These are phyloP conservation scores for Paralagenidium karlingii DNA, from an alignment of 352 stramenopile species.

Conservation along the genomic window DNA sequence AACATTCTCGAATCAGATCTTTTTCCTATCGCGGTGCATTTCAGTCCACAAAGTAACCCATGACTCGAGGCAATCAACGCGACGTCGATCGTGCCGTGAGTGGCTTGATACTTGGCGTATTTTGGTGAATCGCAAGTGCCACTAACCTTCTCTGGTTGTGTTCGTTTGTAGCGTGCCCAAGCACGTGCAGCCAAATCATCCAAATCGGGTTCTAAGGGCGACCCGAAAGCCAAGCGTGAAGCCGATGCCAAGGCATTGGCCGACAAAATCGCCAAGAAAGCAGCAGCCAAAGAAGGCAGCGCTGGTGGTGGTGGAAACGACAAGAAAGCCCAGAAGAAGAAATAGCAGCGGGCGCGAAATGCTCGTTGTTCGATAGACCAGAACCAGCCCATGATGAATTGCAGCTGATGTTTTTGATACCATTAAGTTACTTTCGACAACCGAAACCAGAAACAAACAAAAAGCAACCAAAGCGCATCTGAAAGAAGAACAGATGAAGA, in stretches of 20 bases:
- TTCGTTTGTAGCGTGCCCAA: conserved; percentile 42
- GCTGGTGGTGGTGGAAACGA: too few species aligned
- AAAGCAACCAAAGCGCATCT: too few species aligned
- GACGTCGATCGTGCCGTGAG: conserved; percentile 57
- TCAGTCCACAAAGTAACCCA: conserved; percentile 6
- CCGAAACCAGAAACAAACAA: too few species aligned
- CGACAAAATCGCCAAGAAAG: conserved; percentile 73
- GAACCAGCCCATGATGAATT: too few species aligned
- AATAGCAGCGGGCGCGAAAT: too few species aligned
- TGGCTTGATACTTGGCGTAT: background rate
- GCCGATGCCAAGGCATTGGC: conserved; percentile 65
- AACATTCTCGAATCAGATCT: background rate
- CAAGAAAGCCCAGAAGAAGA: too few species aligned
- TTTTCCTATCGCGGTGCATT: background rate
- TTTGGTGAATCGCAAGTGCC: background rate
- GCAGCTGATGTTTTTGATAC: too few species aligned
- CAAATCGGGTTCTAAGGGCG: conserved; percentile 25
- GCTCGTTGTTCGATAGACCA: too few species aligned
- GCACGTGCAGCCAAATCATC: conserved; percentile 28
- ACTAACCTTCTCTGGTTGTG: background rate
- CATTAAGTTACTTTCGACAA: too few species aligned
- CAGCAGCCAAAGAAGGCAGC: conserved; percentile 26
- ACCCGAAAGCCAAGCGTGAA: conserved; percentile 46
- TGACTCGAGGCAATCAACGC: conserved; percentile 76
- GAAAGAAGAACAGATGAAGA: too few species aligned